phyloP scores from a whole-genome alignment of 305 asterid genomes.

The Solanum aculeatissimum region DNA sequence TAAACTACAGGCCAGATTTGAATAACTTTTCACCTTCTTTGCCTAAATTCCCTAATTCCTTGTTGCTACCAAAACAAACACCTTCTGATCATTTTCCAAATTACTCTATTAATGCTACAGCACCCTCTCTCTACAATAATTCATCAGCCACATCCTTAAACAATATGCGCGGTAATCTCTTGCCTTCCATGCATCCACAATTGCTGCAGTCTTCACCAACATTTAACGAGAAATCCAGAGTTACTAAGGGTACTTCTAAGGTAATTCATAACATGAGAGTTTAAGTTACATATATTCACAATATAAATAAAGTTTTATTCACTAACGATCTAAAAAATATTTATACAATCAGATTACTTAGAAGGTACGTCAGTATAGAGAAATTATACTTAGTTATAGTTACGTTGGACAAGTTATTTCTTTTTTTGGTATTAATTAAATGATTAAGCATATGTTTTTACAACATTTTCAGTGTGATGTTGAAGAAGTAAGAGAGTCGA shows the following conservation, averaged over 20 bases:
- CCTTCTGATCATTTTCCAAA: neutral
- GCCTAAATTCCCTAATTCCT: constrained; percentile 15
- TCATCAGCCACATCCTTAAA: neutral
- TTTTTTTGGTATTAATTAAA: neutral
- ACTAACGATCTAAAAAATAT: neutral
- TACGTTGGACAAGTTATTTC: neutral
- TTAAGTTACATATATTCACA: neutral
- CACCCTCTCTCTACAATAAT: neutral
- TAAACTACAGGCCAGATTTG: constrained; percentile 13
- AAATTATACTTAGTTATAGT: too few species aligned
- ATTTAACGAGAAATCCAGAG: neutral
- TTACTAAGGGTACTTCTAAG: neutral
- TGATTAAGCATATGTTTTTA: neutral
- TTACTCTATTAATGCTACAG: neutral
- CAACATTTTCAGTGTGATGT: constrained; percentile 19
- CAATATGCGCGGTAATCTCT: neutral
- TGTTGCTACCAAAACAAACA: constrained; percentile 7
- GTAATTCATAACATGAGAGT: neutral
- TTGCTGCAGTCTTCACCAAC: neutral
- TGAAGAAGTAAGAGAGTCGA: constrained; percentile 16
- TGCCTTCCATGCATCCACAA: neutral
- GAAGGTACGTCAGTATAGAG: neutral
- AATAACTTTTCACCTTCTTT: constrained; percentile 22
- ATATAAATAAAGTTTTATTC: neutral
- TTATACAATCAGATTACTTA: neutral